Percentiles rank a stretch among this genome's conserved stretches.
phyloP scores from a whole-genome alignment of 371 early-diverging fungal genomes.

The Zychaea mexicana region DNA sequence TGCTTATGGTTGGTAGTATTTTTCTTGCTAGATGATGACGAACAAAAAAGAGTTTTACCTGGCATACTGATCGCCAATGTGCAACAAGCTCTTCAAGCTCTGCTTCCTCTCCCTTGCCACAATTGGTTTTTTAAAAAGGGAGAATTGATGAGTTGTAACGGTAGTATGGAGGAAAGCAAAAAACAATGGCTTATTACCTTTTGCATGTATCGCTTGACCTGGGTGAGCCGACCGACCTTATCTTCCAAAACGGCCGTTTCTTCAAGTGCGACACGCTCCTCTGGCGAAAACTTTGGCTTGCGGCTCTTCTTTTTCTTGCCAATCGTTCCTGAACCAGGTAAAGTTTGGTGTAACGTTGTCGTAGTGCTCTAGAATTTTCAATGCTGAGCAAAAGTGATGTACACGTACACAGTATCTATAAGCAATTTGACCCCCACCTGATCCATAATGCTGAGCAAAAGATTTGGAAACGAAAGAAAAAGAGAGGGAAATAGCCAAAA shows the following conservation, averaged over 20 bases:
- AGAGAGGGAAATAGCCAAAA: neutral
- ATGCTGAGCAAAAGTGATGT: slow-evolving; percentile 8
- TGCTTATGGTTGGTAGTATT: neutral
- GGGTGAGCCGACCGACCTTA: neutral
- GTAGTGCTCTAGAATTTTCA: neutral
- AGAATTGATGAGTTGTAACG: neutral
- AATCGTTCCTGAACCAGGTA: neutral
- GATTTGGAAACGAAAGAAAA: neutral
- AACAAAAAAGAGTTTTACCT: slow-evolving; percentile 11
- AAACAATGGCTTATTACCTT: slow-evolving; percentile 1
- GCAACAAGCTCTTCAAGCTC: slow-evolving; percentile 9
- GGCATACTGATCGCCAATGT: slow-evolving; percentile 19
- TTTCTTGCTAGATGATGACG: neutral
- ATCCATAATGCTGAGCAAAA: slow-evolving; percentile 9
- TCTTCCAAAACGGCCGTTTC: neutral
- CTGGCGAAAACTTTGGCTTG: neutral
- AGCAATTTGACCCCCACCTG: no score
- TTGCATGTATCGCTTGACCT: slow-evolving; percentile 8
- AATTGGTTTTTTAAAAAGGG: neutral
- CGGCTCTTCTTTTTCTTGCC: neutral
- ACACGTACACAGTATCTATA: no score
- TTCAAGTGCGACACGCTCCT: neutral
- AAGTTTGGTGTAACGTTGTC: slow-evolving; percentile 1
- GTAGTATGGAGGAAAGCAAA: neutral
- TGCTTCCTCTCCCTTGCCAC: slow-evolving; percentile 15